Conservation (phyloP, 805 yeast species). For the Clavispora carvajalis region DNA sequence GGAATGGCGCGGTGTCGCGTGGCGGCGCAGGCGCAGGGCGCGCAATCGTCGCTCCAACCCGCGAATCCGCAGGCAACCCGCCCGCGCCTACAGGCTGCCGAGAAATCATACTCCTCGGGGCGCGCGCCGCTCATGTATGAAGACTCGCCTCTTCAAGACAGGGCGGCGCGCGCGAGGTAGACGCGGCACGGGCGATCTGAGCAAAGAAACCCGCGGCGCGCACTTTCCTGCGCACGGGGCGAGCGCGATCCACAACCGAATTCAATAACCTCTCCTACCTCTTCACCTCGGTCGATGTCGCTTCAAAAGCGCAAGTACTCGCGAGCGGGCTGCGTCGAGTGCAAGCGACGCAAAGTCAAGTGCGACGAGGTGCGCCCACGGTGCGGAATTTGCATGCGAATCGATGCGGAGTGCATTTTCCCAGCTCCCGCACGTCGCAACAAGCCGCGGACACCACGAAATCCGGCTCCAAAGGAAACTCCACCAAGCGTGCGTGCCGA, state of each 20-base stretch:
- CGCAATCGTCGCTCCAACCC: neutral
- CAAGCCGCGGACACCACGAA: constrained; percentile 1
- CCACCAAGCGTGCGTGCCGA: too few species aligned
- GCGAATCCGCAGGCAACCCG: neutral
- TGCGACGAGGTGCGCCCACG: constrained; percentile 15
- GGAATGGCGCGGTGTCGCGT: constrained; percentile 1
- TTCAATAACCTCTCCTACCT: too few species aligned
- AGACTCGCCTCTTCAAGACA: neutral
- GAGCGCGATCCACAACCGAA: too few species aligned
- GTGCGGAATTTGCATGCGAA: constrained; percentile 15
- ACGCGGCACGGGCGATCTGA: too few species aligned
- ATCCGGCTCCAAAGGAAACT: too few species aligned
- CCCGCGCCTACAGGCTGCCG: neutral
- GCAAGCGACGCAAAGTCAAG: constrained; percentile 18
- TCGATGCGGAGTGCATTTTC: constrained; percentile 8
- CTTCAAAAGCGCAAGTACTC: constrained; percentile 13
- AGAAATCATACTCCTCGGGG: neutral
- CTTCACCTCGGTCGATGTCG: neutral
- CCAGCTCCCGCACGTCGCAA: constrained; percentile 10
- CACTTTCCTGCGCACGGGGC: neutral
- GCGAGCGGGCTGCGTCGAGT: constrained; percentile 16
- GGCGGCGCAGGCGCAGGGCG: neutral
- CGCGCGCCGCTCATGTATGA: neutral
- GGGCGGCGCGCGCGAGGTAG: neutral
- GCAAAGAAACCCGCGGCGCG: too few species aligned